These are phyloP conservation scores for Oidiodendron maius DNA, from an alignment of 495 filamentous ascomycete species.

Conservation along the genomic window DNA sequence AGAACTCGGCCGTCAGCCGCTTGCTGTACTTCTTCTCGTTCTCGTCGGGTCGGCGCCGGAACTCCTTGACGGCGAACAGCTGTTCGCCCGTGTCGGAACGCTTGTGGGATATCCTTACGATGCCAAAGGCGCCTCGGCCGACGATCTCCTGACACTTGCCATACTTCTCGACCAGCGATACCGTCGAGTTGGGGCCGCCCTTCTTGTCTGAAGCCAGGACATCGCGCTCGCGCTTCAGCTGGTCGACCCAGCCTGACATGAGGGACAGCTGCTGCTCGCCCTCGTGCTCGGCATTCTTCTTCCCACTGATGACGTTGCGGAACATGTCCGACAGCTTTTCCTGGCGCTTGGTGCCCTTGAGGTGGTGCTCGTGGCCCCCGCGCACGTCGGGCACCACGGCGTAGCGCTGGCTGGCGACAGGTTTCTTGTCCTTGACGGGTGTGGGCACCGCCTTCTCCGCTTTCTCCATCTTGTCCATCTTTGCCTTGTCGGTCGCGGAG, in stretches of 20 bases:
- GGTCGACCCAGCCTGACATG: conserved; percentile 94
- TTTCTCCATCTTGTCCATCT: conserved; percentile 24
- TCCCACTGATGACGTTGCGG: conserved; percentile 69
- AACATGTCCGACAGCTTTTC: conserved; percentile 94
- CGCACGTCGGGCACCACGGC: conserved; percentile 30
- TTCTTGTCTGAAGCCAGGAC: conserved; percentile 70
- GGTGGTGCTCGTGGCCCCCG: conserved; percentile 76
- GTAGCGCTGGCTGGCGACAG: conserved; percentile 33
- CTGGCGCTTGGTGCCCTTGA: conserved; percentile 82
- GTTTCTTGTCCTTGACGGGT: conserved; percentile 40
- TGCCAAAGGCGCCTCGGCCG: conserved; percentile 94
- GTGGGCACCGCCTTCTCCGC: conserved; percentile 22
- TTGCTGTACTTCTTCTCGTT: conserved; percentile 97
- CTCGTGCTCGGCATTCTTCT: conserved; percentile 59
- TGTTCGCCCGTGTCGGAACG: conserved; percentile 83
- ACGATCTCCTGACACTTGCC: conserved; percentile 98
- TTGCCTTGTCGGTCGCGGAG: conserved; percentile 24
- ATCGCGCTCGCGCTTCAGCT: conserved; percentile 78
- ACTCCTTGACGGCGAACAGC: conserved; percentile 97
- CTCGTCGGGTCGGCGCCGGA: conserved; percentile 88
- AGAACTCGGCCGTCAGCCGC: conserved; percentile 96
- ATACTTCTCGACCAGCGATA: conserved; percentile 89
- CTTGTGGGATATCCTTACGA: conserved; percentile 98
- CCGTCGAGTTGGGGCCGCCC: conserved; percentile 68
- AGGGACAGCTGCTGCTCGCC: conserved; percentile 83